Base-by-base conservation (phyloP, 352 stramenopile species). In the Globisporangium cylindrosporum region DNA sequence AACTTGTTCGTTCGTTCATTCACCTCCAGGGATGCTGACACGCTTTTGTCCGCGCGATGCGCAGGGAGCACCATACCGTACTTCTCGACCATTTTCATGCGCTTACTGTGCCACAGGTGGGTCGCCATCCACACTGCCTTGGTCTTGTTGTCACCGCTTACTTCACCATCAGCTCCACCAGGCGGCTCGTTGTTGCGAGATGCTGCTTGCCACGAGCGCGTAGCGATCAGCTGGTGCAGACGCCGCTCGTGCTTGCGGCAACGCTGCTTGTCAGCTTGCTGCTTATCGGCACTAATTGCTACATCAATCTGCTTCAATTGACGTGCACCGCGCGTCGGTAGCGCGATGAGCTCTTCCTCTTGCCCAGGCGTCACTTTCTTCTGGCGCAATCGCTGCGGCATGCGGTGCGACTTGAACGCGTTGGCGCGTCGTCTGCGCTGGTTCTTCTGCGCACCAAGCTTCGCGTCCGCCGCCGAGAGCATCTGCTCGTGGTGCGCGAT, bases 91-190 rank as follows among this genome's bases (percentile, higher is more conserved):
- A 94, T 92, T 4, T 63, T 61, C 84, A 94, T 93, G 22, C 86
- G 81, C 55, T 93, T 94, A 70, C 81, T 75, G 69, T 94, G 86
- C 83, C 84, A 94, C 65, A 82, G 22, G 68, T 94, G 86, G 9
- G 84, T 89, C 5, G 83, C 18, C 53, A 94, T 69, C 84, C 82
- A 89, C 51, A 77, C 77, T 15, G 72, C 41, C 9, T 49, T 59
- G 2, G 9, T 29, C 56, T 48, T 29, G 38, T 29, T 67, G 64
- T 62, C 70, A 56, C 6, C 8, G n/a, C 57, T 10, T 25, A 27
- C 3, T 25, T 46, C 9, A 20, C 24, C 61, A 29, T 5, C 55
- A 18, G 36, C 22, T 38, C 59, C 64, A 25, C 43, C 41, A 54
- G 58, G 10, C 38, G 22, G 27, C 9, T 25, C 34, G 4, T 54